Base-by-base conservation (phyloP, 768 basidiomycete species). In the Boletus bicolor region DNA sequence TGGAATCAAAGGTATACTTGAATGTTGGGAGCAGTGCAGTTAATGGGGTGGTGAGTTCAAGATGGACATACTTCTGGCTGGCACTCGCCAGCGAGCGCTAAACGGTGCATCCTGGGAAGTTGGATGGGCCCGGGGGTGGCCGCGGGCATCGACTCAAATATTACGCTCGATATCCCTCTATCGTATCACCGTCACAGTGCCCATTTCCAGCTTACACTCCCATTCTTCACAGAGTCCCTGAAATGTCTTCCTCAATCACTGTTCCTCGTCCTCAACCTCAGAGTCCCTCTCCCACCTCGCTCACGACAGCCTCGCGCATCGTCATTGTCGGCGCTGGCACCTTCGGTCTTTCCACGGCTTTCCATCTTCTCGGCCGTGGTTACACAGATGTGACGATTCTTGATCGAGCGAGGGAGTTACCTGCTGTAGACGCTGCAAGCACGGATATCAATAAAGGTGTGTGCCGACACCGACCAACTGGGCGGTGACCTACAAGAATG, bases 291-390 rank as follows among this genome's bases (percentile, higher is more conserved):
- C 8, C 21, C 19, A 28, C n/a, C 37, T 32, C 39, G 5, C 51
- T 62, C 36, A 42, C 51, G 44, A 55, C 45, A n/a, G 10, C 55
- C 37, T 63, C 68, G 5, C 60, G 48, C 38, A 57, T 70, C 44
- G 64, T 93, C 50, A 85, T 94, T 57, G 76, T 92, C 42, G 92
- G 92, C 28, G 86, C 89, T 39, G 92, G 92, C 5, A 85, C 85
- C 60, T 95, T 95, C 68, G 94, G 94, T 7, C 75, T 91, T 48
- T 94, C 92, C 17, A 89, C 94, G 0, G 94, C 93, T 2, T 80
- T 84, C 61, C 84, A 91, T 67, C 83, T 96, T 49, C 76, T 95
- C 47, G 68, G 74, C 52, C 75, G 85, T 56, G 87, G 89, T 17
- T 93, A 85, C 71, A 77, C 71, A 15, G 65, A 85, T 54, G 79